Base-by-base conservation (phyloP, 1,284 basidiomycete genomes). In the Coniferiporia sulphurascens region DNA sequence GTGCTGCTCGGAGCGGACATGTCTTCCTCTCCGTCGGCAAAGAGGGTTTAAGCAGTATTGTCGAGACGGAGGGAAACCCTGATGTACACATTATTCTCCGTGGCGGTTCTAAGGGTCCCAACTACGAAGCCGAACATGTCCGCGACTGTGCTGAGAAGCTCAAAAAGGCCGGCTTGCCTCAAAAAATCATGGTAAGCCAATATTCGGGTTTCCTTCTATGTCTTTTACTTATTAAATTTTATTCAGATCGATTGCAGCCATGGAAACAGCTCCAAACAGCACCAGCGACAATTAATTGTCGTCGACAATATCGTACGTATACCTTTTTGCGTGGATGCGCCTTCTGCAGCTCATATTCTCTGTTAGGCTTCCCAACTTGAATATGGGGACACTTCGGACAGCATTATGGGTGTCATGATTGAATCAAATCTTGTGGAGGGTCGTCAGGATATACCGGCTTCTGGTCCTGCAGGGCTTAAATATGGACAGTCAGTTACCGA, bases 341-440 rank as follows among this genome's bases (percentile, higher is more conserved):
- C 35, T 51, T 12, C 36, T 15, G 35, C 34, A n/a, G 19, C 19
- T 52, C 56, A 55, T 60, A 41, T 51, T 54, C 34, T 46, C 53
- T n/a, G 51, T 32, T 63, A 91, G 88, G 85, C 88, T 21, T 74
- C 76, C 48, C 89, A 94, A 77, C 75, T 93, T 19, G 80, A 87
- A 63, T 81, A 79, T 2, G 77, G 78, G 41, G 86, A 92, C 56
- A 93, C 91, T 0, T 79, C 85, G 1, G 70, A 79, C 21, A 82
- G 84, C 69, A 93, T 99, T 66, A 89, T 97, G 82, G 96, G 96
- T 61, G 94, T 97, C 62, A 99, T 99, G 97, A 82, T 98, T 63
- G 97, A 99, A 74, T 93, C 89, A 52, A 96, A 99, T 73, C 80
- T 98, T 60, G 83, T 91, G 51, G 95, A 94, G 70, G 90, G 91